Conservation (phyloP, 805 yeast genomes). For the Kazachstania taianensis region DNA sequence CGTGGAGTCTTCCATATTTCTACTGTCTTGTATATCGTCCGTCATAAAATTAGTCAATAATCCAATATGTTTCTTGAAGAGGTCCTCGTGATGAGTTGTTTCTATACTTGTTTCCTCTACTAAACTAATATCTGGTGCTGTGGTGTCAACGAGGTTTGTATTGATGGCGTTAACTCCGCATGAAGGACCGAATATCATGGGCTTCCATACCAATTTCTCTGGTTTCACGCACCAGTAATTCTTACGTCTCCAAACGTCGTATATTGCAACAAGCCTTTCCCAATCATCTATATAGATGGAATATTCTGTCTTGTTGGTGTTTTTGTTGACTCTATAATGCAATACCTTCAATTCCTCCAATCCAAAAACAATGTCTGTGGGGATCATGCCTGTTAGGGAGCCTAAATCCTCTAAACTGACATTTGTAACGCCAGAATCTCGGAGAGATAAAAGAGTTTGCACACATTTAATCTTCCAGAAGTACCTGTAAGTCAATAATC, state of each 20-base stretch:
- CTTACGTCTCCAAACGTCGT: slow-evolving; percentile 44
- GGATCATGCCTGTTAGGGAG: slow-evolving; percentile 70
- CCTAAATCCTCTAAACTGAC: slow-evolving; percentile 55
- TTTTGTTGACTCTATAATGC: slow-evolving; percentile 21
- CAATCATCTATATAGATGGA: slow-evolving; percentile 27
- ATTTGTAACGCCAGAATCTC: background rate
- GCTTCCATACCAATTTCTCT: slow-evolving; percentile 61
- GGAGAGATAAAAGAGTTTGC: slow-evolving; percentile 21
- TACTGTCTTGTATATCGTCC: slow-evolving; percentile 59
- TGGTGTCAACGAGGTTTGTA: slow-evolving; percentile 8
- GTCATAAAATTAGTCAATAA: slow-evolving; percentile 48
- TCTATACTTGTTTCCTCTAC: background rate
- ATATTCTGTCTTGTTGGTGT: slow-evolving; percentile 31
- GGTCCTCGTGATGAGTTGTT: slow-evolving; percentile 15
- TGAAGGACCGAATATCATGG: slow-evolving; percentile 73
- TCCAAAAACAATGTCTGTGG: slow-evolving; percentile 80
- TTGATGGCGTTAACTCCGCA: slow-evolving; percentile 61
- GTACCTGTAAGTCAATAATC: slow-evolving; percentile 72
- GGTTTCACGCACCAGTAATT: slow-evolving; percentile 43
- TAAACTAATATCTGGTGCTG: background rate
- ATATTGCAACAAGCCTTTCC: slow-evolving; percentile 30
- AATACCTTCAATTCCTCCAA: slow-evolving; percentile 67
- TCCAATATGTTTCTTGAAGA: slow-evolving; percentile 39
- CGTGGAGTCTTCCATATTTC: slow-evolving; percentile 49
- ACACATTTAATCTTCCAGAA: slow-evolving; percentile 74